Percentiles rank a stretch among this genome's conserved stretches.
Evolutionary conservation across 2,329 filamentous ascomycete species (phyloP).

Genomic region (Xylaria sp.): DNA sequence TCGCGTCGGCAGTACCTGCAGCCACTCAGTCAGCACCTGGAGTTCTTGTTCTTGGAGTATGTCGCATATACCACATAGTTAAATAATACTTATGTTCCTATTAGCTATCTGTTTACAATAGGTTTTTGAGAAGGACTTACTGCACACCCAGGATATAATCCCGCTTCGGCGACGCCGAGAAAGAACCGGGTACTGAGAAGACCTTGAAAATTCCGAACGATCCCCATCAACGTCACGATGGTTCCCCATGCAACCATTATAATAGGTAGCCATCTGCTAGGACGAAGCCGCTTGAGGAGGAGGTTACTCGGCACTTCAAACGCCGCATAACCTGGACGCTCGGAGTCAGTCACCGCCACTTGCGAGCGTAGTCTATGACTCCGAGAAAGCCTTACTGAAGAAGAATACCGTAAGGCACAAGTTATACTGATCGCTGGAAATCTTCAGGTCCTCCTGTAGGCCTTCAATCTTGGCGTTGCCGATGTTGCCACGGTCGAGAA

Average conservation of each 20-base stretch:
- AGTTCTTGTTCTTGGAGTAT: background rate
- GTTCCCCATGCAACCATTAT: conserved; percentile 72
- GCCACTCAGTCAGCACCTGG: conserved; percentile 2
- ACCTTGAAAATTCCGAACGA: conserved; percentile 61
- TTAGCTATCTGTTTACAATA: conserved; percentile 4
- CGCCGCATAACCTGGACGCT: conserved; percentile 66
- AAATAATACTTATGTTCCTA: conserved; percentile 56
- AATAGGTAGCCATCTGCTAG: conserved; percentile 76
- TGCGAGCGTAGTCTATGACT: background rate
- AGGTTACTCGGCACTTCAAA: conserved; percentile 84
- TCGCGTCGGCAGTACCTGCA: conserved; percentile 63
- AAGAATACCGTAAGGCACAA: conserved; percentile 77
- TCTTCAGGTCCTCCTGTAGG: conserved; percentile 61
- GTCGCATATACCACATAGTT: conserved; percentile 59
- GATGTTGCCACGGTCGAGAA: conserved; percentile 73
- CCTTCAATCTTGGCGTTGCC: conserved; percentile 74
- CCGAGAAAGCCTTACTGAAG: conserved; percentile 71
- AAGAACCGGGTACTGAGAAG: conserved; percentile 64
- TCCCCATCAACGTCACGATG: conserved; percentile 63
- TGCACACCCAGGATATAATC: conserved; percentile 50
- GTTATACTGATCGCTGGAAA: conserved; percentile 77
- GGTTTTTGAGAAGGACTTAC: conserved; percentile 35
- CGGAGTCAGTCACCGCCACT: background rate
- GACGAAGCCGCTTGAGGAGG: conserved; percentile 77
- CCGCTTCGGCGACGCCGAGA: conserved; percentile 49